phyloP scores from a whole-genome alignment of 2,329 filamentous ascomycete genomes.

The Cryphonectria naterciae region DNA sequence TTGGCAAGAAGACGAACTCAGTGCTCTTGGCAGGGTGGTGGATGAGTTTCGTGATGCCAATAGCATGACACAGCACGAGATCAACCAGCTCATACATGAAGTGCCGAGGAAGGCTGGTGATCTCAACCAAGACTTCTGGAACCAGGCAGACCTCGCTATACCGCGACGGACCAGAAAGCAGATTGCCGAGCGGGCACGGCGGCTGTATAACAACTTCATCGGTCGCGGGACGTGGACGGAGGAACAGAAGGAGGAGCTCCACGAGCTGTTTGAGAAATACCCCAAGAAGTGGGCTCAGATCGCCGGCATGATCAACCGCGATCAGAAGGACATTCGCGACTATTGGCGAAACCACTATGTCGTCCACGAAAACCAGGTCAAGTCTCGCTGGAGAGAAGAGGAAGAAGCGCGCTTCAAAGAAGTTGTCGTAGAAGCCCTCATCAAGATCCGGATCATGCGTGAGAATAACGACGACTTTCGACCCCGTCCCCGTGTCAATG shows the following conservation, averaged over 20 bases:
- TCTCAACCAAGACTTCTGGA: conserved; percentile 53
- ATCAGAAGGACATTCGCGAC: conserved; percentile 68
- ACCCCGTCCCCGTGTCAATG: conserved; percentile 32
- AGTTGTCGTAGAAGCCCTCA: conserved; percentile 58
- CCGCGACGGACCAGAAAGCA: conserved; percentile 57
- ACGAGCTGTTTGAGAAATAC: conserved; percentile 48
- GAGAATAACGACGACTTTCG: conserved; percentile 35
- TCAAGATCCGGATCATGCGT: conserved; percentile 48
- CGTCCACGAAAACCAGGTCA: conserved; percentile 56
- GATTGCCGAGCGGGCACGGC: conserved; percentile 60
- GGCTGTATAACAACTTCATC: conserved; percentile 68
- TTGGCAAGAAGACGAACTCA: conserved; percentile 50
- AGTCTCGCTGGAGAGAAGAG: conserved; percentile 60
- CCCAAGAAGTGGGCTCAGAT: conserved; percentile 66
- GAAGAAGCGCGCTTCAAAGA: conserved; percentile 61
- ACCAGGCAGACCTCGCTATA: conserved; percentile 49
- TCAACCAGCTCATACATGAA: conserved; percentile 45
- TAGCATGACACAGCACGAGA: conserved; percentile 46
- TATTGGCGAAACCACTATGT: conserved; percentile 71
- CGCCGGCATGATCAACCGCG: conserved; percentile 64
- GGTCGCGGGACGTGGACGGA: conserved; percentile 62
- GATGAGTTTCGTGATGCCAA: conserved; percentile 50
- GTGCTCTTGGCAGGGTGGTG: conserved; percentile 46
- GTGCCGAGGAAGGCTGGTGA: conserved; percentile 31
- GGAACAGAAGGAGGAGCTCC: conserved; percentile 62